Evolutionary conservation across 1,284 basidiomycete species (phyloP), one percentile per base, ranked within the genome.

Genomic region (Melanopsichium pennsylvanicum): DNA sequence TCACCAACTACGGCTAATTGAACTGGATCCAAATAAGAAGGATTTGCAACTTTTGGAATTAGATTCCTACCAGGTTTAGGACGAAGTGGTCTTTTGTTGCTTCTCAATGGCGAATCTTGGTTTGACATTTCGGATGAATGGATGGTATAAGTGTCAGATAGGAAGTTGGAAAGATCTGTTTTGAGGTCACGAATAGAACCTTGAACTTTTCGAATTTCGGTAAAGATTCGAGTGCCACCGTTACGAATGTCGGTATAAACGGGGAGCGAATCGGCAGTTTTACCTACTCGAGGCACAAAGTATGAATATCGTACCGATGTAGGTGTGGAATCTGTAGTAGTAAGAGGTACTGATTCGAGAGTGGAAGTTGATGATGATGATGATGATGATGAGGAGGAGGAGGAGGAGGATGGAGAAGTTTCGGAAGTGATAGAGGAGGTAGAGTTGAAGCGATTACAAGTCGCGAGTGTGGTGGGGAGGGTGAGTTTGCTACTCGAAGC

Each of bases 241-340:
- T 69, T 60, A 23, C 72, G 68, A 2, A 67, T 25, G 32, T 74
- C 69, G 11, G 70, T 59, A 50, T 76, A 76, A 21, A 76, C 74
- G 21, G 74, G 74, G n/a, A 72, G 50, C 4, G 39, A 58, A 31
- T 54, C 52, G 32, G 39, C 45, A 5, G 56, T 56, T 36, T 66
- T 56, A 13, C 74, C 74, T 5, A 76, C 72, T 12, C 74, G 68
- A 0, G 70, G 64, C 21, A 76, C 70, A 45, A 68, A 76, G 57
- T 76, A 76, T 31, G 46, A 56, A 46, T 76, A 61, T 27, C 35
- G 32, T 1, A 76, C 42, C 9, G 67, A 27, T 13, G 61, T 70
- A 0, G 59, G 29, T 4, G 29, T 26, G 15, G 16, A 3, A 19
- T 29, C 10, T 13, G 31, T n/a, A 13, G 41, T 22, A 15, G 23